A percentile compares a stretch with the other conserved stretches of the same genome.
Evolutionary conservation across 176 grass and related monocot species (phyloP).

Genomic region (Cymbopogon citratus): DNA sequence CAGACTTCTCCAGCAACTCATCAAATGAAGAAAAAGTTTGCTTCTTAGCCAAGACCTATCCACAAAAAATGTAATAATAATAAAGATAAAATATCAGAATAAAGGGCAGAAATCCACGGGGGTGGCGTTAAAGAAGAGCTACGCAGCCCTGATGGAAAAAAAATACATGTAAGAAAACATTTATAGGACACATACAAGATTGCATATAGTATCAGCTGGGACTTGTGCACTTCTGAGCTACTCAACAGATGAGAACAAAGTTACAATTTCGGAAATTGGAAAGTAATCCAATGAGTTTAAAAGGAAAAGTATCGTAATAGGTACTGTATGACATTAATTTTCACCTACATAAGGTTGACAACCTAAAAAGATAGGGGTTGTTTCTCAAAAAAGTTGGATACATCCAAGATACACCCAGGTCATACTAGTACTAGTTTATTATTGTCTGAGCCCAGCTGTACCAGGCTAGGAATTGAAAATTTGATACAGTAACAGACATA

Average conservation of each 20-base stretch:
- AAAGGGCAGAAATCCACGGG: not conserved
- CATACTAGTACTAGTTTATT: not conserved
- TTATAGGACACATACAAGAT: not conserved
- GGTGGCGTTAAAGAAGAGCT: not conserved
- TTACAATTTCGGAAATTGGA: not conserved
- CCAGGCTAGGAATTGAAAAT: not conserved
- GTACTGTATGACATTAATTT: not conserved
- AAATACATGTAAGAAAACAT: not conserved
- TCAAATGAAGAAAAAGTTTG: slow-evolving; percentile 81
- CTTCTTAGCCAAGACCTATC: slow-evolving; percentile 82
- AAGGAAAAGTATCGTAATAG: not conserved
- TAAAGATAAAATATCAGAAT: slow-evolving; percentile 5
- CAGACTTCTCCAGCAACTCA: slow-evolving; percentile 79
- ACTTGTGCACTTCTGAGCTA: not conserved
- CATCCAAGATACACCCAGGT: not conserved
- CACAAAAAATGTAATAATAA: not conserved
- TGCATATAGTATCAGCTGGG: not conserved
- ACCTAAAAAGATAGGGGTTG: not conserved
- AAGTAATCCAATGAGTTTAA: not conserved
- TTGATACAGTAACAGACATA: not conserved
- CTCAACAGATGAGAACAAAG: not conserved
- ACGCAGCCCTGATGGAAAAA: not conserved
- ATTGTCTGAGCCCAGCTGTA: not conserved
- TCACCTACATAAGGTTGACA: not conserved
- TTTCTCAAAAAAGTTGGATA: not conserved